Evolutionary conservation across 345 rosid species (phyloP).

Genomic region (Eucalyptus leucophloia): DNA sequence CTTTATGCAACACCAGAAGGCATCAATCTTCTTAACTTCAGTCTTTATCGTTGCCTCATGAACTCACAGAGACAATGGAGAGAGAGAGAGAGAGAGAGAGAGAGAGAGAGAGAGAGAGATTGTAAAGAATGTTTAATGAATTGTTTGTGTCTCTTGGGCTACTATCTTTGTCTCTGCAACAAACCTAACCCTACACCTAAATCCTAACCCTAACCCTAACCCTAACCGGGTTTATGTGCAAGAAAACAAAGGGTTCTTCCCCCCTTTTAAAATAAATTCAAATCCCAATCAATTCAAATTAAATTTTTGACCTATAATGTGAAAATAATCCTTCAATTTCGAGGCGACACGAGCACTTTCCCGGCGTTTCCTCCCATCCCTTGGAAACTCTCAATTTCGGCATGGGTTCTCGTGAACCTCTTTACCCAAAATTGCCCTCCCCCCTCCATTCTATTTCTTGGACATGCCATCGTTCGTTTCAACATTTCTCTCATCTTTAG

Average conservation of each 20-base stretch:
- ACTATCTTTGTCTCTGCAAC: neutral
- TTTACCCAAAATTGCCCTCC: slow-evolving; percentile 13
- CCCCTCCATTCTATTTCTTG: neutral
- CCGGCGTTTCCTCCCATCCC: slow-evolving; percentile 90
- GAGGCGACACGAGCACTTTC: slow-evolving; percentile 98
- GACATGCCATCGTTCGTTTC: neutral
- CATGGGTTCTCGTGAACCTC: slow-evolving; percentile 46
- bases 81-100: neutral
- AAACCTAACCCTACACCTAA: slow-evolving; percentile 7
- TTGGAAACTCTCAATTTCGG: slow-evolving; percentile 39
- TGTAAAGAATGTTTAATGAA: neutral
- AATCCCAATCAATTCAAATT: neutral
- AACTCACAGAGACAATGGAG: neutral
- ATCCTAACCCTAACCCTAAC: slow-evolving; percentile 18
- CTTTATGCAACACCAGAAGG: neutral
- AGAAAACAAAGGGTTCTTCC: neutral
- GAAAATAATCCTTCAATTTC: slow-evolving; percentile 9
- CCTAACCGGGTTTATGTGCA: neutral
- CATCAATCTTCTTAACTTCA: neutral
- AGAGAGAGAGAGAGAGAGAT: neutral
- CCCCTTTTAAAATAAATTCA: neutral
- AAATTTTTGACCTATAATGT: neutral
- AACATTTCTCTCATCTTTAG: neutral
- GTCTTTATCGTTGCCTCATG: neutral
- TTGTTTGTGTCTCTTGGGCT: neutral